These are phyloP conservation scores for Grosmannia clavigera DNA, from an alignment of 2,329 filamentous ascomycete genomes.

Conservation along the genomic window DNA sequence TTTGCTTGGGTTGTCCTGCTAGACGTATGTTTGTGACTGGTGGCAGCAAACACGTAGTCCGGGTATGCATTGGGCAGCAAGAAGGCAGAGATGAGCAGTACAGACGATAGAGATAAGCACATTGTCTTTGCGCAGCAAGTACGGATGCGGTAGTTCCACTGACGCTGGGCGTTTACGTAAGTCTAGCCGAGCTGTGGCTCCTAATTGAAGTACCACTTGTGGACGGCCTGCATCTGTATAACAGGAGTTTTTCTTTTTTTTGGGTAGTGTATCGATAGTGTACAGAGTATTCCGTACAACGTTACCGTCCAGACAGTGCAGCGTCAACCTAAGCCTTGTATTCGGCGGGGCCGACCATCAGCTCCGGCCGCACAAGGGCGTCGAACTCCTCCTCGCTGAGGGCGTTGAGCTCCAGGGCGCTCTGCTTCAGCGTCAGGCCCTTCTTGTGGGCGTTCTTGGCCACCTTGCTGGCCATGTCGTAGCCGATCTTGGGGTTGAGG, in stretches of 20 bases:
- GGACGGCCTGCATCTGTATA: not conserved
- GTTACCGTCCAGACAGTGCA: not conserved
- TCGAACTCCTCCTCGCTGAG: slow-evolving; percentile 86
- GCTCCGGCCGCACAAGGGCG: slow-evolving; percentile 75
- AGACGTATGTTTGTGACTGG: no score
- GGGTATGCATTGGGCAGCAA: no score
- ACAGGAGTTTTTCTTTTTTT: no score
- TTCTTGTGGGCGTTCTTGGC: slow-evolving; percentile 99
- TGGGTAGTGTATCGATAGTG: no score
- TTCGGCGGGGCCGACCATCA: slow-evolving; percentile 78
- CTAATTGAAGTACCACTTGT: not conserved
- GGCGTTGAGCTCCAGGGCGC: slow-evolving; percentile 84
- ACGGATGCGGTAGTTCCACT: no score
- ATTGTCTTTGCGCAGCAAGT: no score
- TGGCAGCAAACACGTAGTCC: no score
- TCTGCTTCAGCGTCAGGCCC: slow-evolving; percentile 84
- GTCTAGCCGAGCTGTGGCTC: no score
- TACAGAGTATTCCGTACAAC: not conserved
- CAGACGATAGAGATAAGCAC: no score
- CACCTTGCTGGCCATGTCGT: slow-evolving; percentile 94
- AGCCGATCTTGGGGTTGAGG: slow-evolving; percentile 93
- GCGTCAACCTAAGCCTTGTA: slow-evolving; percentile 33
- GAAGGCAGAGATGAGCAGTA: no score
- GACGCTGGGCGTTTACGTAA: no score
- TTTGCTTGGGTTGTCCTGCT: no score